These are phyloP conservation scores for Parachaetomium inaequale DNA, from an alignment of 495 filamentous ascomycete species.

Conservation along the genomic window DNA sequence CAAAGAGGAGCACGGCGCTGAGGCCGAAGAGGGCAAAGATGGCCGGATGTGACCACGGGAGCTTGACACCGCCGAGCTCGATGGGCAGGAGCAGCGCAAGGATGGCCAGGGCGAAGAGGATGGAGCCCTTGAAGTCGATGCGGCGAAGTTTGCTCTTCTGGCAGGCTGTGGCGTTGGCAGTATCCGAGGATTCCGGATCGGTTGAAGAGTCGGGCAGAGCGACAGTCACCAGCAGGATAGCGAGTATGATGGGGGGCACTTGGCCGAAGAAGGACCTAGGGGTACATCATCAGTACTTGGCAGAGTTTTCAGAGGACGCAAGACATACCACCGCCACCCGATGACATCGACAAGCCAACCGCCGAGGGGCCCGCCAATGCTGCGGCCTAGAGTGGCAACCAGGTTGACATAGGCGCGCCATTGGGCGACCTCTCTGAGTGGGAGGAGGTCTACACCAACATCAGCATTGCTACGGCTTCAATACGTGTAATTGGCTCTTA, in stretches of 20 bases:
- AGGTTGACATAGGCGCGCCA: constrained; percentile 68
- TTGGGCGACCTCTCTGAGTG: constrained; percentile 60
- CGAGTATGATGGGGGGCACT: constrained; percentile 51
- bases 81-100: constrained; percentile 52
- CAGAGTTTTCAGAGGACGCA: constrained; percentile 20
- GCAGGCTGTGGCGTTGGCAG: not conserved
- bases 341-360: constrained; percentile 62
- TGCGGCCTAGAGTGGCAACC: constrained; percentile 59
- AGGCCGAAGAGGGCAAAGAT: constrained; percentile 36
- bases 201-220: constrained; percentile 35
- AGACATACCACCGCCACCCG: constrained; percentile 58
- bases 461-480: not conserved
- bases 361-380: constrained; percentile 60
- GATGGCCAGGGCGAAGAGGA: constrained; percentile 47
- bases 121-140: constrained; percentile 58
- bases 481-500: constrained; percentile 15
- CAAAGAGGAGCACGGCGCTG: constrained; percentile 36
- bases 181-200: constrained; percentile 1
- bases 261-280: constrained; percentile 56
- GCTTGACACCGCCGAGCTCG: constrained; percentile 55
- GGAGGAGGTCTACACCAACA: constrained; percentile 50
- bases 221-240: constrained; percentile 50
- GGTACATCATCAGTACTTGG: not conserved
- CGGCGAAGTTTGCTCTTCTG: constrained; percentile 37
- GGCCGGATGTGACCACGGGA: constrained; percentile 54